Base-by-base conservation (phyloP, 306 rosid species). In the Psophocarpus tetragonolobus region DNA sequence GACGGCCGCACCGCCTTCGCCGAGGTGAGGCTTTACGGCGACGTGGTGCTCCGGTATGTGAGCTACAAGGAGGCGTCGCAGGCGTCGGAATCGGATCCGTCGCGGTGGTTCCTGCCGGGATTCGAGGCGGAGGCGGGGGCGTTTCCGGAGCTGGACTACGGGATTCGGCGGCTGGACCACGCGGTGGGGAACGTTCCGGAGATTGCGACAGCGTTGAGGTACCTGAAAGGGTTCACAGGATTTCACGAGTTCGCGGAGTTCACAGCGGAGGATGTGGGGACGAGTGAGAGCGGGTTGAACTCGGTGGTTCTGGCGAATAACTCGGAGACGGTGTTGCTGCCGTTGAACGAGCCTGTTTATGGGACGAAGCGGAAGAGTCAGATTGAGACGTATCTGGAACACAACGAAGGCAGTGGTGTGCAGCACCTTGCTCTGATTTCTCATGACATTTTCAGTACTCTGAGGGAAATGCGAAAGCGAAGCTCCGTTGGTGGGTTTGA, bases 161-260 rank as follows among this genome's bases (percentile, higher is more conserved):
- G 97, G 11, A 79, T 95, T 58, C 88, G 91, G 18, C 74, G 90
- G 8, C 90, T 95, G 0, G 97, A 95, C 74, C 99, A 95, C 71
- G 97, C 99, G 8, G 98, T 95, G 0, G 98, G 99, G 14, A 95
- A 95, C 85, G 94, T 95, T 50, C 76, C 86, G 70, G 91, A 87
- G 23, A 85, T 95, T 1, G 76, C 76, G 0, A 12, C 93, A 14
- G 88, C 82, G 0, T 54, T 87, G 42, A 67, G 79, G 0, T 92
- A 92, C 81, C 65, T 95, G 23, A 92, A 90, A 14, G 61, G 60
- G 0, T 89, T 95, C 73, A 88, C 90, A 0, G 97, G 97, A 6
- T 92, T 92, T 67, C 97, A 95, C 74, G 97, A 95, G 80, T 95
- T 95, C 57, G 97, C 99, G 0, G 99, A 95, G 89, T 95, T 95